Conservation (phyloP, 1,139 yeast genomes). For the Meyerozyma guilliermondii region DNA sequence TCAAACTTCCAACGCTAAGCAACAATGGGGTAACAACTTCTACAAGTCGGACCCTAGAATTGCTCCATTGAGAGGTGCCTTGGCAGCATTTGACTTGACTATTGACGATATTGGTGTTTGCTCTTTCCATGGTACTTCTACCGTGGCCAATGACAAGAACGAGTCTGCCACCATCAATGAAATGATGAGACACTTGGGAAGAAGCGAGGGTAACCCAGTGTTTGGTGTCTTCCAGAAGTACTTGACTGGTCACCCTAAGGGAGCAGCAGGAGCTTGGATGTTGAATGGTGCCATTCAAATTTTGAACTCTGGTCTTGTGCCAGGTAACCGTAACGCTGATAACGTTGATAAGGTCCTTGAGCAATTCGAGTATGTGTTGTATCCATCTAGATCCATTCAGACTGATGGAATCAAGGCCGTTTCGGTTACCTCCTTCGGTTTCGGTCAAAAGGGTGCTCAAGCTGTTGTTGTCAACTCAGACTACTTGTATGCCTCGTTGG, state of each 20-base stretch:
- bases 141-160: slow-evolving; percentile 97
- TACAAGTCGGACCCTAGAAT: slow-evolving; percentile 87
- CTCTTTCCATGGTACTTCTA: slow-evolving; percentile 99
- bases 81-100: slow-evolving; percentile 88
- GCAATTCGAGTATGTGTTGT: slow-evolving; percentile 81
- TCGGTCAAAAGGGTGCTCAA: slow-evolving; percentile 99
- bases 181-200: slow-evolving; percentile 93
- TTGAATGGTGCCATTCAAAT: slow-evolving; percentile 96
- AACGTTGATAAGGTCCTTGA: slow-evolving; percentile 82
- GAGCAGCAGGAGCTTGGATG: slow-evolving; percentile 99
- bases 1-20: slow-evolving; percentile 85
- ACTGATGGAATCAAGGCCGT: slow-evolving; percentile 98
- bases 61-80: slow-evolving; percentile 95
- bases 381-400: slow-evolving; percentile 89
- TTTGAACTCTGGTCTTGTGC: slow-evolving; percentile 87
- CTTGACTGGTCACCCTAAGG: slow-evolving; percentile 99
- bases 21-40: slow-evolving; percentile 95
- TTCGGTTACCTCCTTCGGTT: slow-evolving; percentile 94
- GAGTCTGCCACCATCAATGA: slow-evolving; percentile 86
- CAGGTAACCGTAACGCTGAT: slow-evolving; percentile 99
- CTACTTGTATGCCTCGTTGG: slow-evolving; percentile 82
- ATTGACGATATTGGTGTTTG: slow-evolving; percentile 95
- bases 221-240: slow-evolving; percentile 98
- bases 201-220: slow-evolving; percentile 96
- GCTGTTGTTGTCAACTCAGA: slow-evolving; percentile 91